Percentiles rank a stretch among this genome's conserved stretches.
phyloP scores from a whole-genome alignment of 805 yeast species.

The Cyberlindnera maritima region DNA sequence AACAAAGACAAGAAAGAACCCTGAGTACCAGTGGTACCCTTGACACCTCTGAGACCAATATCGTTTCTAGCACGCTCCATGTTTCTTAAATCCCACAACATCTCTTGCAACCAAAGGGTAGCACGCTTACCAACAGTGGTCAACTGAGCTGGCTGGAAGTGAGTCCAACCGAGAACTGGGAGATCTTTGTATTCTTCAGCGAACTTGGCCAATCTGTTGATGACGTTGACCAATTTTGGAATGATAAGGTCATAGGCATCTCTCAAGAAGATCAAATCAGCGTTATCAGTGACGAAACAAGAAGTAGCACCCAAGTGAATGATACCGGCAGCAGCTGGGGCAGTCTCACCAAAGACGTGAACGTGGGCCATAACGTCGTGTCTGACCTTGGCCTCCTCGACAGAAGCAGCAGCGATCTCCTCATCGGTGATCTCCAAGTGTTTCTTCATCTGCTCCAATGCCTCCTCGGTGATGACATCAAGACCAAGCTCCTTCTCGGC shows the following conservation, averaged over 20 bases:
- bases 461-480: slow-evolving; percentile 82
- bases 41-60: slow-evolving; percentile 94
- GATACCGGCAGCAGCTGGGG: slow-evolving; percentile 97
- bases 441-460: slow-evolving; percentile 77
- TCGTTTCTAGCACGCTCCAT: slow-evolving; percentile 95
- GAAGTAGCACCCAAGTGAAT: slow-evolving; percentile 98
- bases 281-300: slow-evolving; percentile 96
- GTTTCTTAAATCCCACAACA: slow-evolving; percentile 96
- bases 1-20: slow-evolving; percentile 92
- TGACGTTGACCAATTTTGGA: slow-evolving; percentile 94
- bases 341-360: slow-evolving; percentile 86
- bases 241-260: slow-evolving; percentile 92
- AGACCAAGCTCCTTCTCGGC: slow-evolving; percentile 94
- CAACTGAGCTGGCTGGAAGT: slow-evolving; percentile 98
- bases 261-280: slow-evolving; percentile 93
- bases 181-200: slow-evolving; percentile 91
- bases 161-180: slow-evolving; percentile 99
- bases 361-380: slow-evolving; percentile 99
- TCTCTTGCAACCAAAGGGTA: slow-evolving; percentile 95
- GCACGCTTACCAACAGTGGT: slow-evolving; percentile 99
- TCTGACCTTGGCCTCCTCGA: slow-evolving; percentile 96
- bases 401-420: slow-evolving; percentile 84
- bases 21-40: slow-evolving; percentile 99
- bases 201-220: slow-evolving; percentile 82
- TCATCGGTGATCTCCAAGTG: slow-evolving; percentile 87